These are phyloP conservation scores for Arthrobotrys sinensis DNA, from an alignment of 2,329 filamentous ascomycete genomes.

Conservation along the genomic window DNA sequence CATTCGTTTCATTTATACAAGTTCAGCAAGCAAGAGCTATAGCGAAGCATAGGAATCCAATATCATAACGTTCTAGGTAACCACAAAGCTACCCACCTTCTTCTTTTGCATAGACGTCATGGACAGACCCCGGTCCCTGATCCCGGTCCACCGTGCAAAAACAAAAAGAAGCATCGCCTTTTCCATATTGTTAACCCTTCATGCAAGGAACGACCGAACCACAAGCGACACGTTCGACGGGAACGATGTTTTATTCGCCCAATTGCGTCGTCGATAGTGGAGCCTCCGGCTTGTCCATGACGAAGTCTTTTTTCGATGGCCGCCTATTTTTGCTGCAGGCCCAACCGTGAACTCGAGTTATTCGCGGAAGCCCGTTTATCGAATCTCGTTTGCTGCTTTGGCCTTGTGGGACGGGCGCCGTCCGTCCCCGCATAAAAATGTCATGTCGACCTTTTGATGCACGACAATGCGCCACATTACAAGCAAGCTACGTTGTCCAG, in stretches of 20 bases:
- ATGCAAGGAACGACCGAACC: conserved; percentile 32
- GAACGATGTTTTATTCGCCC: conserved; percentile 41
- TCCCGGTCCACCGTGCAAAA: conserved; percentile 10
- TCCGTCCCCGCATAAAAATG: conserved; percentile 32
- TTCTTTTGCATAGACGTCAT: conserved; percentile 46
- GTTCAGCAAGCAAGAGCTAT: not conserved
- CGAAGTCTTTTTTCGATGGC: not conserved
- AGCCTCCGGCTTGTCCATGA: not conserved
- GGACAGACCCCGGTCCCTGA: conserved; percentile 18
- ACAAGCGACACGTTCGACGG: conserved; percentile 50
- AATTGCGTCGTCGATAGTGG: conserved; percentile 30
- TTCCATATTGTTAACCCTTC: conserved; percentile 13
- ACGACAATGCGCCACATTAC: conserved; percentile 1
- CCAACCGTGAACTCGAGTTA: conserved; percentile 14
- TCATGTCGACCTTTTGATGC: conserved; percentile 23
- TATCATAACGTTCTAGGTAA: conserved; percentile 39
- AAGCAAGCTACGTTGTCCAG: not conserved
- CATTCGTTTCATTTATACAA: conserved; percentile 25
- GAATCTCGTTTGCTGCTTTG: conserved; percentile 26
- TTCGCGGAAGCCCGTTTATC: conserved; percentile 16
- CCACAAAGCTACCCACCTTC: conserved; percentile 39
- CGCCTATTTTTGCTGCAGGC: conserved; percentile 7
- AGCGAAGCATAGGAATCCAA: not conserved
- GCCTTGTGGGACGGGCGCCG: conserved; percentile 12
- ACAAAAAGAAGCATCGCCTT: conserved; percentile 4